phyloP scores from a whole-genome alignment of 2,329 filamentous ascomycete genomes.

The Cytospora paraplurivora region DNA sequence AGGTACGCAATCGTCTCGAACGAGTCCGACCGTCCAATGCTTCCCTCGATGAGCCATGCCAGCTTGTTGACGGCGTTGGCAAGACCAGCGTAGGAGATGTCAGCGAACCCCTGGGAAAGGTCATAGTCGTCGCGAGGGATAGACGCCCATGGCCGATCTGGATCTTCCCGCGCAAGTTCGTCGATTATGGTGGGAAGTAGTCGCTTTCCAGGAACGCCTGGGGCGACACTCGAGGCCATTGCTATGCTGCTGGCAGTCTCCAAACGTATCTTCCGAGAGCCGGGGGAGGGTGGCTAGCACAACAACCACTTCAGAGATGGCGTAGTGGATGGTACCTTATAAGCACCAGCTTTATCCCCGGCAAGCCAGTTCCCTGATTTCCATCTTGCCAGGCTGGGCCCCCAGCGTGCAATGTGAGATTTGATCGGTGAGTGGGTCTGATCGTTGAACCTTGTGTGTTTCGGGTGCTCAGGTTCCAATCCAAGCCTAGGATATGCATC shows the following conservation, averaged over 20 bases:
- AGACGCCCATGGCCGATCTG: conserved; percentile 29
- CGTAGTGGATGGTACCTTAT: not conserved
- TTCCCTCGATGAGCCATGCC: conserved; percentile 28
- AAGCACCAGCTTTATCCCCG: not conserved
- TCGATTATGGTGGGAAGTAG: conserved; percentile 30
- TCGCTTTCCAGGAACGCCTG: conserved; percentile 17
- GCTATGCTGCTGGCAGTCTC: not conserved
- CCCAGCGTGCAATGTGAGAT: too few relatives aligned
- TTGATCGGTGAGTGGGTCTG: too few relatives aligned
- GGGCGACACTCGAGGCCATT: not conserved
- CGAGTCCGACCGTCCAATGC: conserved; percentile 24
- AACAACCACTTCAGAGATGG: not conserved
- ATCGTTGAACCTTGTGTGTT: too few relatives aligned
- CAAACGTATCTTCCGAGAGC: not conserved
- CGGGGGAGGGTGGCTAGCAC: not conserved
- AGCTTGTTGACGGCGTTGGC: conserved; percentile 32
- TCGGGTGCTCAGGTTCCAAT: too few relatives aligned
- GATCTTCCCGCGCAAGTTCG: conserved; percentile 26
- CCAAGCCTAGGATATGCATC: too few relatives aligned
- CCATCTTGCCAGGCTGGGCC: too few relatives aligned
- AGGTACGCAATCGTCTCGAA: conserved; percentile 31
- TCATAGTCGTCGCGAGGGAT: conserved; percentile 31
- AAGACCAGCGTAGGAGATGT: conserved; percentile 28
- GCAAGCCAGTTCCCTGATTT: too few relatives aligned
- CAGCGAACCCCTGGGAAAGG: conserved; percentile 30